Evolutionary conservation across 495 filamentous ascomycete genomes (phyloP).

Genomic region (Pseudevernia furfuracea): DNA sequence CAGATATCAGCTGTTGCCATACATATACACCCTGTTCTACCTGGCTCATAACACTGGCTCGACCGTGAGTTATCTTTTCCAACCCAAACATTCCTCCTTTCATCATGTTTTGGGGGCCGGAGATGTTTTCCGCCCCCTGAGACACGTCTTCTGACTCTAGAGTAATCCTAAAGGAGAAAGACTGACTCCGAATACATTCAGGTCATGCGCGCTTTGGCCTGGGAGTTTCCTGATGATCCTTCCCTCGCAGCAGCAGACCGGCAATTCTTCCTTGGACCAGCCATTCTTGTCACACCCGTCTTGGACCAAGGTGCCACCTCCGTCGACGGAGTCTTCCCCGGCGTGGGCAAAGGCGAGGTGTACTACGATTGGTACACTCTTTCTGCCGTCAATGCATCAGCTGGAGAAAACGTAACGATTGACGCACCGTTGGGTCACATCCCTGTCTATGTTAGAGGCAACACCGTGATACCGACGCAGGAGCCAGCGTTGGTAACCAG

Average conservation of each 20-base stretch:
- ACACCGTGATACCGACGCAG: conserved; percentile 61
- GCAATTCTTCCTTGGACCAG: conserved; percentile 71
- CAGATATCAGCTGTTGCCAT: conserved; percentile 66
- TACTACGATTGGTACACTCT: conserved; percentile 86
- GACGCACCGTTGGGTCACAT: conserved; percentile 71
- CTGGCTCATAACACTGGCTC: conserved; percentile 58
- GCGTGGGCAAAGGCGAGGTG: conserved; percentile 50
- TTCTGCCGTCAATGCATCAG: conserved; percentile 41
- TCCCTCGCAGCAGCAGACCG: conserved; percentile 57
- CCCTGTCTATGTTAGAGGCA: conserved; percentile 67
- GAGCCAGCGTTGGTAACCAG: conserved; percentile 62
- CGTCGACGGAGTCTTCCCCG: conserved; percentile 74
- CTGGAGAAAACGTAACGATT: conserved; percentile 64
- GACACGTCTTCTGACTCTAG: too few species aligned
- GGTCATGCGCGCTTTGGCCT: conserved; percentile 74
- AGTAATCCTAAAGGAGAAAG: too few species aligned
- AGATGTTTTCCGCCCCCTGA: too few species aligned
- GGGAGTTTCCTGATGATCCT: conserved; percentile 78
- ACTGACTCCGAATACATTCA: too few species aligned
- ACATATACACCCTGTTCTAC: conserved; percentile 76
- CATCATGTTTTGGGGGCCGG: too few species aligned
- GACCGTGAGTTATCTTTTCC: too few species aligned
- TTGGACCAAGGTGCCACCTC: conserved; percentile 55
- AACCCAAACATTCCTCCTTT: too few species aligned
- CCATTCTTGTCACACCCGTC: conserved; percentile 65